Base-by-base conservation (phyloP, 2,329 filamentous ascomycete species). In the Achaetomium macrosporum region DNA sequence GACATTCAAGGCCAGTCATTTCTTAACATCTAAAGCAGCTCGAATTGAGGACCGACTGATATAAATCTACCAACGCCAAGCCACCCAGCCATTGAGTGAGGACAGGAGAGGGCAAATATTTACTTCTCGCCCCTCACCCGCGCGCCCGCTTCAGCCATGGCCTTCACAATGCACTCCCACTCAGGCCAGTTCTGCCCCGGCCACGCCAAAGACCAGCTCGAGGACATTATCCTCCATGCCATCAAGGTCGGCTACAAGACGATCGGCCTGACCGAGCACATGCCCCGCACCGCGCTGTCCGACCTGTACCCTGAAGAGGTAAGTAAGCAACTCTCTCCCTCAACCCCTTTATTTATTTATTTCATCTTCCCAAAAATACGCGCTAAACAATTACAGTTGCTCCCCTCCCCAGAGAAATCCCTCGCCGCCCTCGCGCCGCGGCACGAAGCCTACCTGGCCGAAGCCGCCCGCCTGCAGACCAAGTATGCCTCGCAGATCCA, bases 141-240 rank as follows among this genome's bases (percentile, higher is more conserved):
- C 40, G 5, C 8, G 29, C 25, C 13, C 42, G n/a, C n/a, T n/a
- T n/a, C 4, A 25, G 39, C 30, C 19, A 97, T 97, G 93, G 91
- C 92, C 1, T 96, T 95, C 73, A 95, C 93, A 5, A 95, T 97
- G 76, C 93, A 99, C 71, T 95, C 90, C 66, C 93, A 99, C 73
- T 97, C 93, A 36, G 93, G 93, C 58, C 89, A 99, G 69, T 99
- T 99, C 75, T 99, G 93, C 74, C 85, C 85, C 10, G 83, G 86
- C 62, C 93, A 99, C 74, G 93, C 93, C 47, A 83, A 86, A 66
- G 83, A 95, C 67, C 79, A 83, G 17, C 80, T 99, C 10, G 92
- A 97, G 69, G 84, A 90, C 59, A 82, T 97, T 45, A 76, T 97
- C 62, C 80, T 84, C 65, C 80, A 84, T 12, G 92, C 92, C 59